Conservation (phyloP, 257 asterid genomes). For the Solanum dulcamara region DNA sequence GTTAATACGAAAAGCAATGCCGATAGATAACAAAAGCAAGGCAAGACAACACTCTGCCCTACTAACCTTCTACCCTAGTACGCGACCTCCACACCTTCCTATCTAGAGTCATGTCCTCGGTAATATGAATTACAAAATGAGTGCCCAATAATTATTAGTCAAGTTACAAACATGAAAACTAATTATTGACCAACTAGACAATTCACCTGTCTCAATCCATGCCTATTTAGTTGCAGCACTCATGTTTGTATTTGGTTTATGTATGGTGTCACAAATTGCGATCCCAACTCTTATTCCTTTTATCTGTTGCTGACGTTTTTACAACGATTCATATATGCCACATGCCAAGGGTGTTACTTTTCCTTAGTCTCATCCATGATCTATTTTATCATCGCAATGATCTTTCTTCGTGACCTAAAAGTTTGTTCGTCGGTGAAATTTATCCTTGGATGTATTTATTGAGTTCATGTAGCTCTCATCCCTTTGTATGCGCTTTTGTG, state of each 20-base stretch:
- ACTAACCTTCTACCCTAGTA: too few species aligned
- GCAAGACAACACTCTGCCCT: too few species aligned
- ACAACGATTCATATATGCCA: background rate
- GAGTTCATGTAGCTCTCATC: background rate
- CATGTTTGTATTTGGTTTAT: background rate
- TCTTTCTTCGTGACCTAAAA: background rate
- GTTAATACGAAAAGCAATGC: too few species aligned
- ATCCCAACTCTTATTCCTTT: background rate
- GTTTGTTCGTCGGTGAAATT: background rate
- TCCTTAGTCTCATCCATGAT: background rate
- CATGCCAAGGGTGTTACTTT: background rate
- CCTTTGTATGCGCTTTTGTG: background rate
- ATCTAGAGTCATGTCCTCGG: too few species aligned
- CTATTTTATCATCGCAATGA: background rate
- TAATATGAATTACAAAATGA: background rate
- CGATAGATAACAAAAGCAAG: too few species aligned
- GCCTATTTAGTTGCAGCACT: background rate
- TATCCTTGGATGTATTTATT: background rate
- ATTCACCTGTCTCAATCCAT: background rate
- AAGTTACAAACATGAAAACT: background rate
- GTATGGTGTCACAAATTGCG: background rate
- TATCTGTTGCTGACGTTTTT: background rate
- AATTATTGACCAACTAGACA: background rate
- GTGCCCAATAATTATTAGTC: background rate
- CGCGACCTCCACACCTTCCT: too few species aligned